Conservation (phyloP, 2,329 filamentous ascomycete genomes). For the Davidsoniella australis region DNA sequence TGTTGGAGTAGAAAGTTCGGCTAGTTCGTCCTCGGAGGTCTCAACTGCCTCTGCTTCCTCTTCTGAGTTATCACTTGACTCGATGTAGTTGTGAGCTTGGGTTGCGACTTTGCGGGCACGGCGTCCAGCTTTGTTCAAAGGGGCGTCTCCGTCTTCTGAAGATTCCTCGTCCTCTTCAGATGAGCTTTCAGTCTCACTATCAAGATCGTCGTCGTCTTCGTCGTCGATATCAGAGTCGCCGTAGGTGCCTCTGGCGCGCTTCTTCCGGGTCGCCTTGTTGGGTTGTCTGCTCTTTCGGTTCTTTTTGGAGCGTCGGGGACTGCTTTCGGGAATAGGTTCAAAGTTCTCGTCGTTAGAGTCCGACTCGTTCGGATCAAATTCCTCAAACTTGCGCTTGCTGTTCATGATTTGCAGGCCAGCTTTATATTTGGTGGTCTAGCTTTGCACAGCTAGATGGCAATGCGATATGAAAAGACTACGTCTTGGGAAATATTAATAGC, state of each 20-base stretch:
- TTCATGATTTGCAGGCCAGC: slow-evolving; percentile 21
- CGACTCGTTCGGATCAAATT: slow-evolving; percentile 50
- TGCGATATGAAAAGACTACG: not conserved
- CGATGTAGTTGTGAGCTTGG: slow-evolving; percentile 9
- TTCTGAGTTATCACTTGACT: slow-evolving; percentile 10
- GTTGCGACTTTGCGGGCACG: slow-evolving; percentile 31
- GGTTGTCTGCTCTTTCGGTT: slow-evolving; percentile 20
- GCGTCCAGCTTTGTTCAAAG: slow-evolving; percentile 31
- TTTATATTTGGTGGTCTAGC: slow-evolving; percentile 9
- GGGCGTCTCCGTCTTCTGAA: slow-evolving; percentile 24
- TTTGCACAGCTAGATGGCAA: slow-evolving; percentile 10
- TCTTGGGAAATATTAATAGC: slow-evolving; percentile 2
- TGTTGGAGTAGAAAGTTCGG: slow-evolving; percentile 17
- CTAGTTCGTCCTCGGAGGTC: slow-evolving; percentile 15
- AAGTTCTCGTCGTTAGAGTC: slow-evolving; percentile 52
- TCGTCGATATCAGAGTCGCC: slow-evolving; percentile 45
- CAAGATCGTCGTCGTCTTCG: slow-evolving; percentile 38
- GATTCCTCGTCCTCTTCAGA: slow-evolving; percentile 26
- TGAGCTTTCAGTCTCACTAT: slow-evolving; percentile 29
- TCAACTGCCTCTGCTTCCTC: slow-evolving; percentile 21
- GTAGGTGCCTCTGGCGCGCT: slow-evolving; percentile 29
- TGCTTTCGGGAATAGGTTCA: slow-evolving; percentile 31
- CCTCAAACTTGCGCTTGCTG: slow-evolving; percentile 39
- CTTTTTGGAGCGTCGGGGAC: slow-evolving; percentile 22
- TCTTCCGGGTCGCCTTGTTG: slow-evolving; percentile 21